A percentile compares a stretch with the other conserved stretches of the same genome.
These are phyloP conservation scores for Fraxinus anomala DNA, from an alignment of 257 asterid species.

Conservation along the genomic window DNA sequence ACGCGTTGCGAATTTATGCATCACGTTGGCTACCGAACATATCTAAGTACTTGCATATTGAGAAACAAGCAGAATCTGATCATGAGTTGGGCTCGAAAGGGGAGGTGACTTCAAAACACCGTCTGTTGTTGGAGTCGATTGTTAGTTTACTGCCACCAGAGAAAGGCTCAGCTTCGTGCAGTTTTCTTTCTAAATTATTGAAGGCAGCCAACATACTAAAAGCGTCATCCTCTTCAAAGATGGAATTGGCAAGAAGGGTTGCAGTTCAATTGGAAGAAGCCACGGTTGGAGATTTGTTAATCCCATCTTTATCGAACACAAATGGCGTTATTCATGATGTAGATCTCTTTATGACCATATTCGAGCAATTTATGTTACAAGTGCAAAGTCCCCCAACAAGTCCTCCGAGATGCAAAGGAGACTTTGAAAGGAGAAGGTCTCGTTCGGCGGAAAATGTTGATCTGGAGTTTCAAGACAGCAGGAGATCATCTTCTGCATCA, in stretches of 20 bases:
- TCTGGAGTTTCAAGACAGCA: conserved; percentile 57
- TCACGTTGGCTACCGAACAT: conserved; percentile 72
- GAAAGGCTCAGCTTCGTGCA: conserved; percentile 69
- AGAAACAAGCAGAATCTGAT: conserved; percentile 28
- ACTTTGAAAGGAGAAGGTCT: conserved; percentile 68
- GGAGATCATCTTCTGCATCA: conserved; percentile 83
- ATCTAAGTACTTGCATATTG: conserved; percentile 38
- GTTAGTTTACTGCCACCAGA: conserved; percentile 77
- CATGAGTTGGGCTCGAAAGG: conserved; percentile 28
- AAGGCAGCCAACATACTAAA: conserved; percentile 71
- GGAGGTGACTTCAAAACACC: conserved; percentile 49
- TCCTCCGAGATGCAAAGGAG: conserved; percentile 57
- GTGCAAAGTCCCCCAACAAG: conserved; percentile 83
- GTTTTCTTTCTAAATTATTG: conserved; percentile 70
- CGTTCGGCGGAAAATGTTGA: conserved; percentile 77
- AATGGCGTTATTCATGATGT: conserved; percentile 50
- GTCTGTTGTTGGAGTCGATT: conserved; percentile 74
- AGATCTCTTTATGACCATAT: conserved; percentile 56
- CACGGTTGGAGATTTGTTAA: conserved; percentile 58
- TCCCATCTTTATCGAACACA: conserved; percentile 50
- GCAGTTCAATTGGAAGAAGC: conserved; percentile 84
- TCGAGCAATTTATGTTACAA: conserved; percentile 71
- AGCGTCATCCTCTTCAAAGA: conserved; percentile 69
- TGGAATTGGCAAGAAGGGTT: conserved; percentile 59
- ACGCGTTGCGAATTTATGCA: conserved; percentile 68